Evolutionary conservation across 2,329 filamentous ascomycete species (phyloP).

Genomic region (Nothophaeocryptopus gaeumannii): DNA sequence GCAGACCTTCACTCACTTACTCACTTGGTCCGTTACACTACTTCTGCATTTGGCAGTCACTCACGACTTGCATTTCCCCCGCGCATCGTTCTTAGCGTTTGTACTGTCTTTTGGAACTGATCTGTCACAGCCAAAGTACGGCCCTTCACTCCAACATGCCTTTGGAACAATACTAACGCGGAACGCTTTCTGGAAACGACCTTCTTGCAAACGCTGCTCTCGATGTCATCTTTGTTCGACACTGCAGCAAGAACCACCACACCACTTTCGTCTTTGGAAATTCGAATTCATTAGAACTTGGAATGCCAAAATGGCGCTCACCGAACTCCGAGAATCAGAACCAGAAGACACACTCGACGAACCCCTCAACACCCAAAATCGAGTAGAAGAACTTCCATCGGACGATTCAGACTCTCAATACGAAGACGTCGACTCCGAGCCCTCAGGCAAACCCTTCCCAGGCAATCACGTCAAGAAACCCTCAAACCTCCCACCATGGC

Average conservation of each 20-base stretch:
- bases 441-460: constrained; percentile 30
- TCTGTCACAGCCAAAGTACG: neutral
- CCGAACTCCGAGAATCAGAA: constrained; percentile 16
- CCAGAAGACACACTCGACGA: constrained; percentile 31
- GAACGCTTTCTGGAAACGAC: no score
- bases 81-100: neutral
- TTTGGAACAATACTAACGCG: constrained; percentile 28
- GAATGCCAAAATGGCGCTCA: constrained; percentile 3
- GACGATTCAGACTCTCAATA: constrained; percentile 28
- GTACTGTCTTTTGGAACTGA: neutral
- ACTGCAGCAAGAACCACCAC: neutral
- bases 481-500: constrained; percentile 27
- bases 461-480: constrained; percentile 21
- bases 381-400: constrained; percentile 35
- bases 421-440: constrained; percentile 21
- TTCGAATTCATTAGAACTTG: neutral
- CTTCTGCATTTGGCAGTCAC: neutral
- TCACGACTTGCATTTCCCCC: no score
- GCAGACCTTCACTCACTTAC: no score
- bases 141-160: constrained; percentile 14
- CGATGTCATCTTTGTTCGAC: constrained; percentile 17
- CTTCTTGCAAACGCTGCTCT: constrained; percentile 14
- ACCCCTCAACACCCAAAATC: constrained; percentile 22
- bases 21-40: neutral
- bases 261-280: neutral